Percentiles rank a stretch among this genome's conserved stretches.
These are phyloP conservation scores for Podaxis mareebaensis DNA, from an alignment of 768 basidiomycete genomes.

Conservation along the genomic window DNA sequence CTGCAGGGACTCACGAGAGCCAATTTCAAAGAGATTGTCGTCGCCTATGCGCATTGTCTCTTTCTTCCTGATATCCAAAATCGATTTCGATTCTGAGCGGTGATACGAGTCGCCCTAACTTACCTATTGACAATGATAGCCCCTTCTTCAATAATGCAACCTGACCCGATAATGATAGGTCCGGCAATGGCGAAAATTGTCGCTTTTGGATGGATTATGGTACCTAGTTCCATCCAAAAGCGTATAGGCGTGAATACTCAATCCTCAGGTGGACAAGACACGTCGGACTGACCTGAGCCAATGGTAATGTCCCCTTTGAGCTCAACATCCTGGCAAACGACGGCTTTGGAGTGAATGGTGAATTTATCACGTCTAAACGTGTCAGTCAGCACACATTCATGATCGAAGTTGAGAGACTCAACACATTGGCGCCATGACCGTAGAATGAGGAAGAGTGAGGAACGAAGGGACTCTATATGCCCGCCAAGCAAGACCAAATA, in stretches of 20 bases:
- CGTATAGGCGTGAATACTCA: neutral
- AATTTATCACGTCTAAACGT: constrained; percentile 76
- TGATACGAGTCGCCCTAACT: constrained; percentile 10
- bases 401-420: constrained; percentile 18
- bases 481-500: neutral
- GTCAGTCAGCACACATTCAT: constrained; percentile 6
- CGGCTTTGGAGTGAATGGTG: constrained; percentile 86
- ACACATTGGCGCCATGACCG: constrained; percentile 39
- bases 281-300: constrained; percentile 58
- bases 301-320: constrained; percentile 94
- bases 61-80: constrained; percentile 47
- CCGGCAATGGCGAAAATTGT: constrained; percentile 91
- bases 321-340: constrained; percentile 93
- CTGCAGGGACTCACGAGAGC: constrained; percentile 66
- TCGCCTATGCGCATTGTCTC: constrained; percentile 93
- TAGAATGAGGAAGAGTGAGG: neutral
- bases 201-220: constrained; percentile 91
- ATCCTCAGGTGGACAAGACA: neutral
- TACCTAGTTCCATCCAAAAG: constrained; percentile 43
- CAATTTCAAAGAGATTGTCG: constrained; percentile 92
- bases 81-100: neutral
- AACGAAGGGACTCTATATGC: neutral
- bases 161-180: constrained; percentile 84
- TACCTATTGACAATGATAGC: constrained; percentile 89
- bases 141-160: constrained; percentile 91